Evolutionary conservation across 2,329 filamentous ascomycete genomes (phyloP).

Genomic region (Pestalotiopsis fici): DNA sequence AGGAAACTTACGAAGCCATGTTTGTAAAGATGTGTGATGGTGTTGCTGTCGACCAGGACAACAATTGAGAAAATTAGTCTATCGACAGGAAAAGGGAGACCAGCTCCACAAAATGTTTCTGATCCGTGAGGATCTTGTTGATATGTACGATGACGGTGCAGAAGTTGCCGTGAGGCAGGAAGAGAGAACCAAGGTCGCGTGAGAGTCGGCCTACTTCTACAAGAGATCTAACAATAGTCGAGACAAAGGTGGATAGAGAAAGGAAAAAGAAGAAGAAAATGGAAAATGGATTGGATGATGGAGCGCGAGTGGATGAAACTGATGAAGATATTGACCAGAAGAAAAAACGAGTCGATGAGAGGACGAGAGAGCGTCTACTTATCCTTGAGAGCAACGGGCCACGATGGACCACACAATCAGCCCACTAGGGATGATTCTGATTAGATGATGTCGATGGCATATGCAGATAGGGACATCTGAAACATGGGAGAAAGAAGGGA

Average conservation of each 20-base stretch:
- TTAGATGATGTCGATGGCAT: slow-evolving; percentile 11
- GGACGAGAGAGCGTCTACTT: slow-evolving; percentile 29
- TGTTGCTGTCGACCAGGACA: slow-evolving; percentile 27
- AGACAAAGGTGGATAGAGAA: slow-evolving; percentile 14
- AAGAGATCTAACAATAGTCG: slow-evolving; percentile 28
- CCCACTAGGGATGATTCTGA: slow-evolving; percentile 17
- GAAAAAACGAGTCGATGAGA: slow-evolving; percentile 16
- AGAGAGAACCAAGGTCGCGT: slow-evolving; percentile 23
- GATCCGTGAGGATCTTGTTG: slow-evolving; percentile 1
- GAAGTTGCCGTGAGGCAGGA: slow-evolving; percentile 22
- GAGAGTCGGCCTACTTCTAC: slow-evolving; percentile 20
- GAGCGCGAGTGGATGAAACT: slow-evolving; percentile 26
- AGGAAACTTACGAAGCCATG: slow-evolving; percentile 45
- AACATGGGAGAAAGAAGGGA: slow-evolving; percentile 28
- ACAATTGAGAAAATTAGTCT: slow-evolving; percentile 27
- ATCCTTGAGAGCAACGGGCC: slow-evolving; percentile 27
- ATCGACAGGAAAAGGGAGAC: slow-evolving; percentile 27
- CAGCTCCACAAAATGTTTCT: slow-evolving; percentile 25
- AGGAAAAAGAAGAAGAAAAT: slow-evolving; percentile 18
- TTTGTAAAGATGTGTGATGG: slow-evolving; percentile 21
- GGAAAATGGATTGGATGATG: slow-evolving; percentile 26
- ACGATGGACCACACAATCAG: slow-evolving; percentile 28
- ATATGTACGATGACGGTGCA: slow-evolving; percentile 19
- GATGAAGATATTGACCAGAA: slow-evolving; percentile 24
- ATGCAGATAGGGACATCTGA: slow-evolving; percentile 24